Conservation (phyloP, 768 basidiomycete species). For the Boletus sp. region DNA sequence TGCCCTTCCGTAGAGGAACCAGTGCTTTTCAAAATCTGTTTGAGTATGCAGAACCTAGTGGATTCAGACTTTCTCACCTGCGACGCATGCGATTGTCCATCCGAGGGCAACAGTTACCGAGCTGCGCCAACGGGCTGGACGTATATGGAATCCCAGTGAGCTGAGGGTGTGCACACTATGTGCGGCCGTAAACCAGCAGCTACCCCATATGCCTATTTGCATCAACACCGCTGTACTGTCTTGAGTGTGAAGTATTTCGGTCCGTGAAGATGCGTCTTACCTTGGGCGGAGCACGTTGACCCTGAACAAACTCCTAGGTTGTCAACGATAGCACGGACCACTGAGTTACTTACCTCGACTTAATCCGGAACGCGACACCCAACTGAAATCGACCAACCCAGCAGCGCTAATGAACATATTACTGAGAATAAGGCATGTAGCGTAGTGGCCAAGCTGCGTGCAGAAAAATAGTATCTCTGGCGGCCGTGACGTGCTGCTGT, state of each 20-base stretch:
- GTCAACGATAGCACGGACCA: not conserved
- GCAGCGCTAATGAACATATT: conserved; percentile 52
- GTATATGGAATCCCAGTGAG: conserved; percentile 56
- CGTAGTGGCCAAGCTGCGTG: conserved; percentile 68
- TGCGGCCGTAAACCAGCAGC: conserved; percentile 60
- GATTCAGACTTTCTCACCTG: conserved; percentile 42
- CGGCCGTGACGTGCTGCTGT: conserved; percentile 27
- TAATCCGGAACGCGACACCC: conserved; percentile 45
- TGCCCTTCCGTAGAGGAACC: conserved; percentile 33
- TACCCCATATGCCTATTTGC: conserved; percentile 60
- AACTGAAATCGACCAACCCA: conserved; percentile 52
- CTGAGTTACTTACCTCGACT: conserved; percentile 39
- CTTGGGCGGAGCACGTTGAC: conserved; percentile 55
- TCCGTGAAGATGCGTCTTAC: conserved; percentile 31
- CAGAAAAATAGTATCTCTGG: conserved; percentile 61
- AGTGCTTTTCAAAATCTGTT: conserved; percentile 30
- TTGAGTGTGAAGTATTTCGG: not conserved
- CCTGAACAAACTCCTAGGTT: conserved; percentile 32
- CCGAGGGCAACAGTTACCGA: conserved; percentile 43
- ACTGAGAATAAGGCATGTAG: conserved; percentile 57
- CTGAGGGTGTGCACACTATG: conserved; percentile 69
- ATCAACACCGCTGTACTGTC: conserved; percentile 45
- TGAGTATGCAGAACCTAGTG: not conserved
- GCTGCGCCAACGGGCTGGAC: conserved; percentile 49
- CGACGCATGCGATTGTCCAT: conserved; percentile 47